Evolutionary conservation across 805 yeast species (phyloP).

Genomic region (Lipomyces spencermartinsiae): DNA sequence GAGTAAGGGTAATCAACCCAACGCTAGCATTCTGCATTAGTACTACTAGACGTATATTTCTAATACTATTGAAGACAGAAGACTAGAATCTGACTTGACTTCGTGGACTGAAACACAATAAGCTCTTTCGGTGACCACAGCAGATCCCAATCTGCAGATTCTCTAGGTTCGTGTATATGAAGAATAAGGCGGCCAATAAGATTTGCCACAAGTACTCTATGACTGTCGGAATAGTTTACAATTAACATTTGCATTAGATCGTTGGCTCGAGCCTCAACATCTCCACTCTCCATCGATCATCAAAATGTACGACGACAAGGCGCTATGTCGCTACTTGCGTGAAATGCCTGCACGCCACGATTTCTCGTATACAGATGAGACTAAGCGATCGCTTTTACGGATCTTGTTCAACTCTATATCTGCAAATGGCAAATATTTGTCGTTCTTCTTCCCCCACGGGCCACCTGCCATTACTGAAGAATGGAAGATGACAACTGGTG

Average conservation of each 20-base stretch:
- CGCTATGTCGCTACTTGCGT: constrained; percentile 38
- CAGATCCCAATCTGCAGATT: neutral
- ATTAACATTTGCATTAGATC: neutral
- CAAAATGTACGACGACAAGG: constrained; percentile 23
- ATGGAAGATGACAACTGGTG: constrained; percentile 37
- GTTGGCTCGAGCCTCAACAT: neutral
- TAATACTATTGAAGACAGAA: neutral
- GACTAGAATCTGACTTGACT: neutral
- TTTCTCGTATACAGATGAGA: constrained; percentile 40
- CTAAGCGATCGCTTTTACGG: constrained; percentile 32
- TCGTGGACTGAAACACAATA: neutral
- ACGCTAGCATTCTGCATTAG: neutral
- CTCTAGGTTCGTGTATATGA: neutral
- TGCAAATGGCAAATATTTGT: constrained; percentile 50
- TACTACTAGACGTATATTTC: neutral
- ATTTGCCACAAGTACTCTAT: neutral
- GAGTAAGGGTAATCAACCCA: neutral
- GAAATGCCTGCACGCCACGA: constrained; percentile 44
- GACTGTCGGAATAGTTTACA: too few species aligned
- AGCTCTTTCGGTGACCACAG: neutral
- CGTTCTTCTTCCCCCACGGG: constrained; percentile 49
- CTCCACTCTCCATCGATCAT: neutral
- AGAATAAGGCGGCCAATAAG: neutral
- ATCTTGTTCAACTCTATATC: constrained; percentile 55
- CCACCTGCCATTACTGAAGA: constrained; percentile 20